Conservation (phyloP, 1,284 basidiomycete genomes). For the Pseudozyma pruni region DNA sequence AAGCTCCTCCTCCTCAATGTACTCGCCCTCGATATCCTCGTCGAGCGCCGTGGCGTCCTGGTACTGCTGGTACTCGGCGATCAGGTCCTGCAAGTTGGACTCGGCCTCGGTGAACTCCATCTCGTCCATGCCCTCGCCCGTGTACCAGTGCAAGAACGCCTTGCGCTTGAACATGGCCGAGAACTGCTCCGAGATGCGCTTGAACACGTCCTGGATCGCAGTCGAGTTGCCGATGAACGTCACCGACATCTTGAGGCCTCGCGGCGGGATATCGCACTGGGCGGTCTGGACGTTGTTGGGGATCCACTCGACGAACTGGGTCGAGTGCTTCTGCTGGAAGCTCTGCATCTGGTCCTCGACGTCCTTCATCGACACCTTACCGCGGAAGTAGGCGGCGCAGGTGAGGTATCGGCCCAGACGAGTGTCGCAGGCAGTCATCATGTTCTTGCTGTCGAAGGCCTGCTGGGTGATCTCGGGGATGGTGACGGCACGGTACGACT, state of each 20-base stretch:
- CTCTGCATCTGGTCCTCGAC: constrained; percentile 67
- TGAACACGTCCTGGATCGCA: constrained; percentile 66
- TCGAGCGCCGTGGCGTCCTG: constrained; percentile 70
- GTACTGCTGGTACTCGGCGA: constrained; percentile 70
- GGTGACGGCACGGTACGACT: constrained; percentile 72
- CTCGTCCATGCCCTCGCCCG: constrained; percentile 69
- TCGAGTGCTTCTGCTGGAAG: constrained; percentile 65
- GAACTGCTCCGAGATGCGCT: constrained; percentile 68
- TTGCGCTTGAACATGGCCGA: constrained; percentile 68
- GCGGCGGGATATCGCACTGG: constrained; percentile 66
- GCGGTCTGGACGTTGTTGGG: constrained; percentile 67
- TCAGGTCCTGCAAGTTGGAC: constrained; percentile 67
- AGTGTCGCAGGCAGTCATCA: constrained; percentile 82
- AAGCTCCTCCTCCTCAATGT: constrained; percentile 58
- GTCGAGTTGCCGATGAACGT: constrained; percentile 69
- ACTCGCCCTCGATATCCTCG: constrained; percentile 68
- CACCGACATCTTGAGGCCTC: constrained; percentile 66
- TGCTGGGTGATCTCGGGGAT: constrained; percentile 64
- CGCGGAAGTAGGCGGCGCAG: constrained; percentile 69
- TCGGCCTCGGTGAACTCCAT: constrained; percentile 69
- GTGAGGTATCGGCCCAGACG: constrained; percentile 69
- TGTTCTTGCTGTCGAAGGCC: constrained; percentile 66
- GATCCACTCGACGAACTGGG: constrained; percentile 68
- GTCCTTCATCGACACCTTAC: constrained; percentile 69
- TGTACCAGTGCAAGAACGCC: constrained; percentile 69